phyloP scores from a whole-genome alignment of 441 rosid species.

The Gossypium schwendimanii region DNA sequence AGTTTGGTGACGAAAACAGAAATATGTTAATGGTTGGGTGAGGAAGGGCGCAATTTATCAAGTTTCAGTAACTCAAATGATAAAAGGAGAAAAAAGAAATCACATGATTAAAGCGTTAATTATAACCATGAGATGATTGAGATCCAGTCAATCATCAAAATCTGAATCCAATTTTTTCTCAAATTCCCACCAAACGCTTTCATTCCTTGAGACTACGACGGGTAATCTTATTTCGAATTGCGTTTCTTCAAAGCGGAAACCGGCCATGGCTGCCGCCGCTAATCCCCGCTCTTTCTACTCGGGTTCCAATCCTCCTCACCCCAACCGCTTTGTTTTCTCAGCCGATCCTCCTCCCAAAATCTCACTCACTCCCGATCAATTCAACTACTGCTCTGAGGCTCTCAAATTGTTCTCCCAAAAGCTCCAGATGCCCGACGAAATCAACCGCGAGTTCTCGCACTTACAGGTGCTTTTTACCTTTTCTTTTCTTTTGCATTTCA shows the following conservation, averaged over 20 bases:
- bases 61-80: too few species aligned
- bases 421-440: slow-evolving; percentile 30
- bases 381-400: slow-evolving; percentile 49
- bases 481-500: background rate
- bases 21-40: too few species aligned
- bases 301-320: slow-evolving; percentile 7
- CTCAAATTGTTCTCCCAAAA: slow-evolving; percentile 39
- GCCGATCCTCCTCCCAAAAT: slow-evolving; percentile 35
- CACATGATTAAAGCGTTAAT: background rate
- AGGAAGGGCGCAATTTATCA: too few species aligned
- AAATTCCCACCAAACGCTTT: background rate
- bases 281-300: slow-evolving; percentile 4
- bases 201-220: slow-evolving; percentile 24
- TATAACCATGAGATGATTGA: background rate
- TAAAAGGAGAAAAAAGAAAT: too few species aligned
- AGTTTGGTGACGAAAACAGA: too few species aligned
- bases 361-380: slow-evolving; percentile 52
- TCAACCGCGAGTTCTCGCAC: slow-evolving; percentile 44
- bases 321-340: slow-evolving; percentile 36
- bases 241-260: slow-evolving; percentile 29
- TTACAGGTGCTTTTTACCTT: slow-evolving; percentile 42
- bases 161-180: background rate
- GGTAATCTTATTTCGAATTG: slow-evolving; percentile 48
- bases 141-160: background rate
- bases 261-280: slow-evolving; percentile 31